Base-by-base conservation (phyloP, 495 filamentous ascomycete species). In the Saxophila tyrrhenica region DNA sequence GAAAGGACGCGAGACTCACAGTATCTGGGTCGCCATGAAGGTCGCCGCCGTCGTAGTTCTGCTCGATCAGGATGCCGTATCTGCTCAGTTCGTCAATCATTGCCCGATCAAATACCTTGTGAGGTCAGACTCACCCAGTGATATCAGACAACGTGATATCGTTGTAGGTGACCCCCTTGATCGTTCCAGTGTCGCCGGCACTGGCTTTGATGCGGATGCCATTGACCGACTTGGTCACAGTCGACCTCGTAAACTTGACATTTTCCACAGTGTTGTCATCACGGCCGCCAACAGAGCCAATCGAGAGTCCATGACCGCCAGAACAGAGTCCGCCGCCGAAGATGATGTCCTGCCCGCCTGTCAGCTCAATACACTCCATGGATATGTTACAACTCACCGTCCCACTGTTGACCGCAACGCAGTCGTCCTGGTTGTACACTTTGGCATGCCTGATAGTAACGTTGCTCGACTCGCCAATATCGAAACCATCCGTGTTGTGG, bases 211-310 rank as follows among this genome's bases (percentile, higher is more conserved):
- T 78, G 50, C 81, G 78, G 35, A 81, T 70, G 50, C 76, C 77
- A 61, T 83, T 81, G 49, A 72, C 59, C 1, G 77, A 80, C 70
- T 82, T 69, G 25, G 60, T 62, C 43, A 84, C 64, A 9, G 66
- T 75, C 13, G 72, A 78, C 65, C 72, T 65, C 25, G 69, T 62
- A 62, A 84, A 76, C 44, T 69, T 72, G 22, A 85, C 77, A 57
- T 71, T 75, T 20, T 67, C 56, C 54, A 84, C 82, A 24, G 61
- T 75, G 73, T 85, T 85, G 65, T 81, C 67, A 38, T 55, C 60
- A n/a, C 80, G 76, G 3, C 77, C 78, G 38, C 83, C 82, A 19
- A 86, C 78, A 17, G 77, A 82, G n/a, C 83, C 82, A 56, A 86
- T 84, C 50, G 77, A 81, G 11, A 68, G 66, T n/a, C 81, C 81